phyloP scores from a whole-genome alignment of 495 filamentous ascomycete genomes.

The Aspergillus baeticus region DNA sequence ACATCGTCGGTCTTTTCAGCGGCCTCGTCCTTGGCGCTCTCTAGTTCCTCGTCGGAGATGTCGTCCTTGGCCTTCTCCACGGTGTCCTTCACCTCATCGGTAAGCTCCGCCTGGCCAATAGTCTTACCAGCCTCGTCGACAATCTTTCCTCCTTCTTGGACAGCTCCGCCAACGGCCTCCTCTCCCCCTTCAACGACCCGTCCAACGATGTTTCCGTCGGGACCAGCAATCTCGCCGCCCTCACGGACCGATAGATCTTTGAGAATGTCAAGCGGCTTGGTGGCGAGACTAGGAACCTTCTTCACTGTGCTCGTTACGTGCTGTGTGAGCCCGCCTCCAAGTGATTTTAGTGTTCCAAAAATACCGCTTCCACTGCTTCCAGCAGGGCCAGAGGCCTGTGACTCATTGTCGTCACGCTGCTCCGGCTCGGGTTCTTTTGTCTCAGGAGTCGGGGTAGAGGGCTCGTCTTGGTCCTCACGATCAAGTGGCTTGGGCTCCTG shows the following conservation, averaged over 20 bases:
- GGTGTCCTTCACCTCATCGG: constrained; percentile 32
- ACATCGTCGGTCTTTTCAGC: no score
- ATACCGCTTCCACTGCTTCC: constrained; percentile 4
- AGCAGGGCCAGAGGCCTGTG: constrained; percentile 1
- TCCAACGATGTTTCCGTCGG: constrained; percentile 55
- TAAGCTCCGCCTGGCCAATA: constrained; percentile 35
- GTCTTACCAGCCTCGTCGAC: constrained; percentile 65
- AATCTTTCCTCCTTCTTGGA: constrained; percentile 63
- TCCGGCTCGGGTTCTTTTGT: not conserved
- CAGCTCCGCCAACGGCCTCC: constrained; percentile 56
- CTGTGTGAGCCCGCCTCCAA: not conserved
- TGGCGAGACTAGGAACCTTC: constrained; percentile 1
- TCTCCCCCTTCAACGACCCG: constrained; percentile 60
- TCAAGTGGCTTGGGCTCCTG: constrained; percentile 1
- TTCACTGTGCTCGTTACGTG: not conserved
- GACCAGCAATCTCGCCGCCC: constrained; percentile 54
- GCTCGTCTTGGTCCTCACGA: not conserved
- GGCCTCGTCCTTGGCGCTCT: constrained; percentile 17
- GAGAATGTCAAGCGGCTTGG: constrained; percentile 38
- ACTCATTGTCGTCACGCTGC: not conserved
- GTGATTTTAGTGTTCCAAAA: constrained; percentile 2
- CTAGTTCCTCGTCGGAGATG: constrained; percentile 24
- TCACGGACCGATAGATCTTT: constrained; percentile 57
- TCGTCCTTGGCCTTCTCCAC: constrained; percentile 22
- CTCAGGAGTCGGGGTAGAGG: not conserved